Conservation (phyloP, 345 rosid genomes). For the Xanthoceras sorbifolium region DNA sequence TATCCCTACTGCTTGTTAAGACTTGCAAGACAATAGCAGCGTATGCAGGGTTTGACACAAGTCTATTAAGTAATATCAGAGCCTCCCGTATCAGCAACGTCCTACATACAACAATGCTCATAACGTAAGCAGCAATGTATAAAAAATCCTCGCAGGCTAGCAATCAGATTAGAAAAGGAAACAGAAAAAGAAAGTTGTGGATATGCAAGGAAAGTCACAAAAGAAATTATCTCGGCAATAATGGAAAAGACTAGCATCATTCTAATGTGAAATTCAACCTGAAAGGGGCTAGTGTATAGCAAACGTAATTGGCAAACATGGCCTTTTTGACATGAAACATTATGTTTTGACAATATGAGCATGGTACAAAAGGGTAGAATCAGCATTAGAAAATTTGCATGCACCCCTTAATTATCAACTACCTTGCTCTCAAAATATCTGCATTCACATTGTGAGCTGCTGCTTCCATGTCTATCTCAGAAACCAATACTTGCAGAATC, state of each 20-base stretch:
- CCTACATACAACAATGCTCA: slow-evolving; percentile 37
- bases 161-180: background rate
- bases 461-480: slow-evolving; percentile 62
- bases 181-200: background rate
- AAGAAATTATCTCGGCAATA: background rate
- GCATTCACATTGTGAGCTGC: slow-evolving; percentile 34
- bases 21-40: slow-evolving; percentile 53
- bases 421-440: slow-evolving; percentile 71
- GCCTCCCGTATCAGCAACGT: slow-evolving; percentile 70
- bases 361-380: background rate
- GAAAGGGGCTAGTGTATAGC: background rate
- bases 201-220: background rate
- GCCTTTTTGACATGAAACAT: background rate
- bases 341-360: background rate
- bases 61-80: slow-evolving; percentile 78
- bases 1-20: slow-evolving; percentile 70
- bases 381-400: background rate
- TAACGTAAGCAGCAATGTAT: background rate
- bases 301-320: background rate
- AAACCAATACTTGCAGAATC: slow-evolving; percentile 67
- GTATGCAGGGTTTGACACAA: slow-evolving; percentile 59
- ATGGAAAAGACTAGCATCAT: background rate
- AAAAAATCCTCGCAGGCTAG: background rate
- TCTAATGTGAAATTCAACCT: background rate
- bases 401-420: background rate